Evolutionary conservation across 2,329 filamentous ascomycete species (phyloP).

Genomic region (Beauveria sp.): DNA sequence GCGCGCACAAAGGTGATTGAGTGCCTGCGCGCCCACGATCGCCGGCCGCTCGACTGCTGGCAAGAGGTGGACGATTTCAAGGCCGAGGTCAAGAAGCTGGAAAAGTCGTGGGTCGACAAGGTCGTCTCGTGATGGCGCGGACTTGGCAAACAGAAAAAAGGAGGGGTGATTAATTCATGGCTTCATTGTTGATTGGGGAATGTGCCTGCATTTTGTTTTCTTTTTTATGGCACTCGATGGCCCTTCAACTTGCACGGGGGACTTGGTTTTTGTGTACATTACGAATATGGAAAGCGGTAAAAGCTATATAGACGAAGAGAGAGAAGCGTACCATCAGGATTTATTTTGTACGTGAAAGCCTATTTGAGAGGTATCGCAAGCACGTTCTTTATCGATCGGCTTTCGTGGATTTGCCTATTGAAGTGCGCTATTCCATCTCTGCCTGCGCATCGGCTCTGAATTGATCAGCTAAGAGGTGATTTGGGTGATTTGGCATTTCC

Average conservation of each 20-base stretch:
- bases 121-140: constrained; percentile 44
- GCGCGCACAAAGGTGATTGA: constrained; percentile 69
- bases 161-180: not conserved
- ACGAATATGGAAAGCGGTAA: constrained; percentile 23
- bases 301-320: constrained; percentile 22
- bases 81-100: constrained; percentile 76
- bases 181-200: not conserved
- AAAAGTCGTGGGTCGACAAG: constrained; percentile 81
- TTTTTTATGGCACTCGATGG: not conserved
- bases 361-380: too few relatives aligned
- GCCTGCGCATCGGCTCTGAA: too few relatives aligned
- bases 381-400: too few relatives aligned
- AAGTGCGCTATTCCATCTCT: too few relatives aligned
- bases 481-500: too few relatives aligned
- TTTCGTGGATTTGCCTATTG: too few relatives aligned
- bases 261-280: constrained; percentile 22
- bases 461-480: too few relatives aligned
- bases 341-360: too few relatives aligned
- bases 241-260: not conserved
- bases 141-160: not conserved
- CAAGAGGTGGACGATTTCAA: constrained; percentile 87
- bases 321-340: constrained; percentile 17
- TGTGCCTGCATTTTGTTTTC: not conserved
- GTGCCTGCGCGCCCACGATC: constrained; percentile 77
- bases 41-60: constrained; percentile 89